Conservation (phyloP, 805 yeast genomes). For the Ogataea pilisensis region DNA sequence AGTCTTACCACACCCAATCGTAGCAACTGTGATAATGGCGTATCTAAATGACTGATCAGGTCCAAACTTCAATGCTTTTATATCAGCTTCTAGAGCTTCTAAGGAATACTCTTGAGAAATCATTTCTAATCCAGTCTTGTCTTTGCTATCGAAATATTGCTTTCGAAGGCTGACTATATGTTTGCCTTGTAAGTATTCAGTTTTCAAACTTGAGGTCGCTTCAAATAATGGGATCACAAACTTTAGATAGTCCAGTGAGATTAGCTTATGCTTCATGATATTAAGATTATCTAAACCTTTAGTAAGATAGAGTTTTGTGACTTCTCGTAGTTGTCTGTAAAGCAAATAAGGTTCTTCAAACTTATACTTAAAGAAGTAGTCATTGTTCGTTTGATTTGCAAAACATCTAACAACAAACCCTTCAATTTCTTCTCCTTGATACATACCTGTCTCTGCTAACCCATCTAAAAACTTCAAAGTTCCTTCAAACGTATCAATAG, state of each 20-base stretch:
- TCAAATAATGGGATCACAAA: slow-evolving; percentile 59
- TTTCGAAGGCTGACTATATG: slow-evolving; percentile 77
- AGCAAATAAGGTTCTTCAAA: slow-evolving; percentile 92
- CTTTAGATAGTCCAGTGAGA: slow-evolving; percentile 64
- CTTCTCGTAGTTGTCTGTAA: slow-evolving; percentile 89
- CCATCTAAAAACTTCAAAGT: slow-evolving; percentile 51
- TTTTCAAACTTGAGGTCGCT: slow-evolving; percentile 41
- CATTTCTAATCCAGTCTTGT: slow-evolving; percentile 55
- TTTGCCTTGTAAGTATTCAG: slow-evolving; percentile 47
- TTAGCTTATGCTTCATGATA: slow-evolving; percentile 47
- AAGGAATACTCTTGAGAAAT: slow-evolving; percentile 42
- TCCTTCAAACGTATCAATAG: slow-evolving; percentile 34
- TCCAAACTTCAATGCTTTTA: slow-evolving; percentile 22
- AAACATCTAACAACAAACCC: slow-evolving; percentile 88
- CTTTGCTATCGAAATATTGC: slow-evolving; percentile 49
- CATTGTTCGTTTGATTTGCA: slow-evolving; percentile 26
- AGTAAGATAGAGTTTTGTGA: slow-evolving; percentile 55
- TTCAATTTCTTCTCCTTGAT: slow-evolving; percentile 70
- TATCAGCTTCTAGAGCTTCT: slow-evolving; percentile 26
- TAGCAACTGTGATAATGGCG: slow-evolving; percentile 77
- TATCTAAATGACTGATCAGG: slow-evolving; percentile 44
- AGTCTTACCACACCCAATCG: slow-evolving; percentile 94
- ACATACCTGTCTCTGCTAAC: slow-evolving; percentile 64
- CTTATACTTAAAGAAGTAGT: slow-evolving; percentile 86
- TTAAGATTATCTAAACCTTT: slow-evolving; percentile 35